These are phyloP conservation scores for Geotrichum aggregatum DNA, from an alignment of 1,139 yeast species.

Conservation along the genomic window DNA sequence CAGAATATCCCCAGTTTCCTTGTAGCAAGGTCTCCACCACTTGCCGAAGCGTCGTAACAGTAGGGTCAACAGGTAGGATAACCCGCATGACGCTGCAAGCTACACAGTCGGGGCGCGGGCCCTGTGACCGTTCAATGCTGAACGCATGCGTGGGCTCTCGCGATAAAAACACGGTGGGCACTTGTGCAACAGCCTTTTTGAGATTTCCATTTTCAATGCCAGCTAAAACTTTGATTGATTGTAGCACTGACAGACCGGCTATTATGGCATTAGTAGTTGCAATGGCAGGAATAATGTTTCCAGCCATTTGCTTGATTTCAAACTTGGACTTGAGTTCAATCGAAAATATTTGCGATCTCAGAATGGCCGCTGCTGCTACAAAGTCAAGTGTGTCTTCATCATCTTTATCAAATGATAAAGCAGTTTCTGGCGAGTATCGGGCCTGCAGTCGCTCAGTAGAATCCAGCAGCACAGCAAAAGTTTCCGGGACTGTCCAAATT, in stretches of 20 bases:
- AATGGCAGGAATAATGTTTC: constrained; percentile 96
- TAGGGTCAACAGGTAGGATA: constrained; percentile 41
- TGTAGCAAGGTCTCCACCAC: constrained; percentile 47
- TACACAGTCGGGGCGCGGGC: constrained; percentile 65
- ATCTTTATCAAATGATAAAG: constrained; percentile 81
- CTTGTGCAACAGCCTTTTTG: constrained; percentile 5
- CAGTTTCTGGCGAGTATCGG: constrained; percentile 32
- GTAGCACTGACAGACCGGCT: constrained; percentile 80
- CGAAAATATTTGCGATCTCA: constrained; percentile 68
- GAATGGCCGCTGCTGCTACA: constrained; percentile 82
- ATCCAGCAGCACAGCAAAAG: constrained; percentile 54
- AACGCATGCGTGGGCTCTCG: constrained; percentile 66
- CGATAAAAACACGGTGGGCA: constrained; percentile 16
- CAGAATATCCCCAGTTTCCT: constrained; percentile 53
- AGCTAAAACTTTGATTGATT: constrained; percentile 56
- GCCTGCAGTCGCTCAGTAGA: constrained; percentile 51
- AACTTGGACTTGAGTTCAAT: constrained; percentile 76
- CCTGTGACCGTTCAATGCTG: constrained; percentile 55
- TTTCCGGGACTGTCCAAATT: constrained; percentile 61
- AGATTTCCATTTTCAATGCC: constrained; percentile 15
- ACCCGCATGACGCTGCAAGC: constrained; percentile 67
- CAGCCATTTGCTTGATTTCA: constrained; percentile 90
- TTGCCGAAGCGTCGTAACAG: constrained; percentile 39
- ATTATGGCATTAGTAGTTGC: constrained; percentile 96
- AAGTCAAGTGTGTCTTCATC: constrained; percentile 86